phyloP scores from a whole-genome alignment of 805 yeast species.

The Yamadazyma ubonensis region DNA sequence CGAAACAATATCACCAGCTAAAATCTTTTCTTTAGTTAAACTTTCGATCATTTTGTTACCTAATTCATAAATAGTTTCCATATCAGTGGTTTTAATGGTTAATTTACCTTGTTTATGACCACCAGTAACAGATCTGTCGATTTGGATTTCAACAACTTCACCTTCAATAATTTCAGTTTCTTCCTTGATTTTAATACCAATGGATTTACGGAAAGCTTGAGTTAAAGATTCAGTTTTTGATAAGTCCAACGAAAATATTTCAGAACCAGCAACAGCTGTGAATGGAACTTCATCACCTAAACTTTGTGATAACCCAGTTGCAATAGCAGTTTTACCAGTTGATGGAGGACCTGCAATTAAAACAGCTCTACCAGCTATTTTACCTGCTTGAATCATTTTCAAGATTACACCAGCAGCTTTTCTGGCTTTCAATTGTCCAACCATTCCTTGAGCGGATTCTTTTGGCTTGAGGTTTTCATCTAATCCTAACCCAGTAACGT shows the following conservation, averaged over 20 bases:
- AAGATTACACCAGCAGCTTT: constrained; percentile 93
- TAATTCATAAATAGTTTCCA: constrained; percentile 96
- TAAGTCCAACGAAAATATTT: constrained; percentile 85
- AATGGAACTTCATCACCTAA: constrained; percentile 84
- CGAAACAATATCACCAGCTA: constrained; percentile 95
- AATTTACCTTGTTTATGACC: constrained; percentile 98
- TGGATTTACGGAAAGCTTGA: constrained; percentile 93
- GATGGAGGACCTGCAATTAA: constrained; percentile 97
- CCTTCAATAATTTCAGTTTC: constrained; percentile 98
- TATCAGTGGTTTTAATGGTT: constrained; percentile 95
- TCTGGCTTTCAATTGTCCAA: constrained; percentile 93
- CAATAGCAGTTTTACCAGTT: constrained; percentile 98
- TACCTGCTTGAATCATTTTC: constrained; percentile 90
- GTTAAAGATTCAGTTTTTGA: constrained; percentile 95
- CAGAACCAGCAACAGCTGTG: constrained; percentile 93
- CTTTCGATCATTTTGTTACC: constrained; percentile 95
- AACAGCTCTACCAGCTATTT: constrained; percentile 96
- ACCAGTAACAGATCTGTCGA: constrained; percentile 90
- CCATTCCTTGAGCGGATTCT: constrained; percentile 86
- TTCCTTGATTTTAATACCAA: constrained; percentile 93
- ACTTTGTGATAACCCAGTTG: constrained; percentile 84
- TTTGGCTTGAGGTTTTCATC: constrained; percentile 88
- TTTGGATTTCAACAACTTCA: constrained; percentile 96
- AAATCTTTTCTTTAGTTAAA: constrained; percentile 87
- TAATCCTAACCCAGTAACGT: constrained; percentile 93